Conservation (phyloP, 176 grass and related monocot genomes). For the Themeda triandra region DNA sequence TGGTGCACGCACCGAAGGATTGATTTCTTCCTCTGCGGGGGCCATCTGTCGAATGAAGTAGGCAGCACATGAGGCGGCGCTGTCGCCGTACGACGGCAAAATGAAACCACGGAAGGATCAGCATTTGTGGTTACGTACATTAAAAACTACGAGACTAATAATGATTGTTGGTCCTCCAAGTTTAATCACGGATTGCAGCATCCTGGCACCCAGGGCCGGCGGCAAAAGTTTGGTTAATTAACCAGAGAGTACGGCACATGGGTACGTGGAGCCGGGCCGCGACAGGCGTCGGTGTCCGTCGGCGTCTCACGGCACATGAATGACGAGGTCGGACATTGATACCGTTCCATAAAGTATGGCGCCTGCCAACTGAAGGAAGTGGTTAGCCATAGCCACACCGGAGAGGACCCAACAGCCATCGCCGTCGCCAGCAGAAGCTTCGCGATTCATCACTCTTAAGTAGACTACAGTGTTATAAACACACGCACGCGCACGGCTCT, state of each 20-base stretch:
- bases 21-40: too few relatives aligned
- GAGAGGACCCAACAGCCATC: background rate
- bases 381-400: background rate
- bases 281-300: background rate
- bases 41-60: background rate
- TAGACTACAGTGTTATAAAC: background rate
- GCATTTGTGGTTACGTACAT: background rate
- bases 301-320: constrained; percentile 27
- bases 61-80: background rate
- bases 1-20: too few relatives aligned
- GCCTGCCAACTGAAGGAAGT: background rate
- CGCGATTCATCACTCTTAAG: background rate
- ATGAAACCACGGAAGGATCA: background rate
- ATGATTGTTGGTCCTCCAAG: background rate
- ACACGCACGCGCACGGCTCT: background rate
- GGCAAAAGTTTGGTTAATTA: background rate
- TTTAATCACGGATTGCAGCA: background rate
- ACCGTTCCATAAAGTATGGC: background rate
- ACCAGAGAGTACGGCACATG: background rate
- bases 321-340: background rate
- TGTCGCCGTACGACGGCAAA: background rate
- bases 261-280: background rate
- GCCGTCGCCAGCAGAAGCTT: background rate
- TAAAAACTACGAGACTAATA: background rate
- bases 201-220: background rate